Conservation (phyloP, 1,139 yeast species). For the Geotrichum fermentans region DNA sequence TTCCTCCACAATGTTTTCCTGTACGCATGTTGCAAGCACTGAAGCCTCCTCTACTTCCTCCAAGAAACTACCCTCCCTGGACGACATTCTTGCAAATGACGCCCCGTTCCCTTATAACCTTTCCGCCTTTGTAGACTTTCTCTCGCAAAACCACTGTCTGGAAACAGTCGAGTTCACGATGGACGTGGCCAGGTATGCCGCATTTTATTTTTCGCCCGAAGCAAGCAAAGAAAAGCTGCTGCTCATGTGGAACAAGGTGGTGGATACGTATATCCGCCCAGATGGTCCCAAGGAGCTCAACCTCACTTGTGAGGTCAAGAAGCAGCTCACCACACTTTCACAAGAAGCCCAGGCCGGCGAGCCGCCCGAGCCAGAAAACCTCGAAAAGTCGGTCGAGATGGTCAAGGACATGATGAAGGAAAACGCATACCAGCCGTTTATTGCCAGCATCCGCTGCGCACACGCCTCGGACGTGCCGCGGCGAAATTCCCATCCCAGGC, state of each 20-base stretch:
- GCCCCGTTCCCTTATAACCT: constrained; percentile 32
- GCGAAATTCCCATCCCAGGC: background rate
- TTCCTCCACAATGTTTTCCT: constrained; percentile 2
- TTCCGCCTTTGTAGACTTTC: constrained; percentile 31
- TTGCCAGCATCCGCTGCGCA: constrained; percentile 15
- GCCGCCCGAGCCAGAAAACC: constrained; percentile 27
- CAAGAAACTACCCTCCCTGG: constrained; percentile 28
- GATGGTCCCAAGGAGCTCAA: constrained; percentile 36
- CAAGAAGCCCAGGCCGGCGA: background rate
- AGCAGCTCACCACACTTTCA: constrained; percentile 22
- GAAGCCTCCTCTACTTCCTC: background rate
- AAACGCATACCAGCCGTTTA: constrained; percentile 30
- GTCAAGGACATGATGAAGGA: constrained; percentile 36
- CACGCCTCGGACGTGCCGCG: background rate
- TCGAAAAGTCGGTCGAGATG: constrained; percentile 28
- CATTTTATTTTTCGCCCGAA: constrained; percentile 2
- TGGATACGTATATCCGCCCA: constrained; percentile 31
- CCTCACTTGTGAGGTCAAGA: constrained; percentile 32
- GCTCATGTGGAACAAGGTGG: constrained; percentile 32
- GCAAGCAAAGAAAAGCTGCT: constrained; percentile 14
- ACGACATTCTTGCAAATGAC: constrained; percentile 29
- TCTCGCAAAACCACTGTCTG: constrained; percentile 35
- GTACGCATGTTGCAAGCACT: background rate
- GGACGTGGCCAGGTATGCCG: constrained; percentile 31
- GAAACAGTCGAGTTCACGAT: constrained; percentile 37